Evolutionary conservation across 139 green algal species (phyloP).

Genomic region (Ulvella scutata): DNA sequence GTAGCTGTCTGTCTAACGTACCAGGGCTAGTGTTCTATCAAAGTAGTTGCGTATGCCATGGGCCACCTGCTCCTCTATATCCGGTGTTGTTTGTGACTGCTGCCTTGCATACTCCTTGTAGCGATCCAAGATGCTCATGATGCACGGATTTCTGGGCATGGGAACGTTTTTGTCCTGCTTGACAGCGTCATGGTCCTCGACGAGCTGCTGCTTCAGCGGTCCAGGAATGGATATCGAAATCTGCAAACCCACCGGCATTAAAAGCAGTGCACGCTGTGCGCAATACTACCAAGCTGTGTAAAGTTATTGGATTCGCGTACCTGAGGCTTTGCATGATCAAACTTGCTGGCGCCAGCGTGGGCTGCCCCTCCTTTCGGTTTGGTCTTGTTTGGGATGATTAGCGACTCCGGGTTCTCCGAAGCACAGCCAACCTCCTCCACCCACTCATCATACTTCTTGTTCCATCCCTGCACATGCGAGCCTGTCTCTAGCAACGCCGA

Average conservation of each 20-base stretch:
- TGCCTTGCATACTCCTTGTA: constrained; percentile 23
- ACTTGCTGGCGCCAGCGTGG: neutral
- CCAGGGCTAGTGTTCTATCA: constrained; percentile 46
- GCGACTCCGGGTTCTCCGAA: neutral
- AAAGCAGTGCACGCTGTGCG: too few species aligned
- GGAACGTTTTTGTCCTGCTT: constrained; percentile 29
- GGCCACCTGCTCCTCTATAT: constrained; percentile 26
- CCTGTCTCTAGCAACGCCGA: neutral
- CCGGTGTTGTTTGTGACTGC: neutral
- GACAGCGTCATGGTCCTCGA: constrained; percentile 57
- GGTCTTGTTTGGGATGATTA: neutral
- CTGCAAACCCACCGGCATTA: too few species aligned
- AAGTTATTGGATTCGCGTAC: too few species aligned
- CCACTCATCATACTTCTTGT: constrained; percentile 69
- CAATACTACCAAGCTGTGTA: too few species aligned
- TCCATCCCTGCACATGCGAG: constrained; percentile 35
- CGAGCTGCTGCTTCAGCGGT: constrained; percentile 31
- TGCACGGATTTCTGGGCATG: constrained; percentile 46
- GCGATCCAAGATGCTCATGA: constrained; percentile 28
- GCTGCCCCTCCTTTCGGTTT: neutral
- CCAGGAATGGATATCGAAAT: constrained; percentile 18
- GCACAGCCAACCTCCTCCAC: constrained; percentile 34
- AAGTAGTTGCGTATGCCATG: constrained; percentile 62
- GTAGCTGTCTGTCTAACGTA: neutral
- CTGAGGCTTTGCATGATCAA: neutral